phyloP scores from a whole-genome alignment of 177 flowering plant species.

The Vitis hybrid region DNA sequence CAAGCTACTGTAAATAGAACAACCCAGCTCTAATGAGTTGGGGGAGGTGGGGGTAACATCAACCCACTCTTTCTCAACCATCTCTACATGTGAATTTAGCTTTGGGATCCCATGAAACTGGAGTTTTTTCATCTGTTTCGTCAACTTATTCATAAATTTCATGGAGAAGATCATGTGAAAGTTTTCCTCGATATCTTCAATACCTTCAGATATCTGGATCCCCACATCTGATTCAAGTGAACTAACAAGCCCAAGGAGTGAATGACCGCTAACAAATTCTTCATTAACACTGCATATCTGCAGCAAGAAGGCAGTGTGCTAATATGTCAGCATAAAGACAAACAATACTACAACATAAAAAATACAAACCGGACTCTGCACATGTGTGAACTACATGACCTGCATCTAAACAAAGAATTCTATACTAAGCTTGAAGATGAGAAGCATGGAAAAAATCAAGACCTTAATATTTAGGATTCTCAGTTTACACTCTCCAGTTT shows the following conservation, averaged over 20 bases:
- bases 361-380: too few relatives aligned
- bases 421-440: too few relatives aligned
- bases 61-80: constrained; percentile 71
- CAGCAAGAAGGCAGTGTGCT: constrained; percentile 7
- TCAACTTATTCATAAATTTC: constrained; percentile 47
- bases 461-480: too few relatives aligned
- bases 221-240: constrained; percentile 60
- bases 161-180: constrained; percentile 57
- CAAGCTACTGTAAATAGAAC: constrained; percentile 59
- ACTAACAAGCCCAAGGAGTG: constrained; percentile 49
- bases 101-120: constrained; percentile 38
- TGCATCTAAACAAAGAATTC: too few relatives aligned
- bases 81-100: constrained; percentile 44
- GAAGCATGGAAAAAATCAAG: too few relatives aligned
- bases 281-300: constrained; percentile 54
- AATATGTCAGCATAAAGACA: too few relatives aligned
- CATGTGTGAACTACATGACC: too few relatives aligned
- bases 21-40: constrained; percentile 64
- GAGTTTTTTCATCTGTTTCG: constrained; percentile 42
- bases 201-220: constrained; percentile 33
- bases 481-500: too few relatives aligned
- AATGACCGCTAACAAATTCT: constrained; percentile 17
- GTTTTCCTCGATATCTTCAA: constrained; percentile 28
- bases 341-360: too few relatives aligned
- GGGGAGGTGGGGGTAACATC: constrained; percentile 51